Evolutionary conservation across 2,329 filamentous ascomycete genomes (phyloP), one percentile per base, ranked within the genome.

Genomic region (Calonectria pseudoturangicola): DNA sequence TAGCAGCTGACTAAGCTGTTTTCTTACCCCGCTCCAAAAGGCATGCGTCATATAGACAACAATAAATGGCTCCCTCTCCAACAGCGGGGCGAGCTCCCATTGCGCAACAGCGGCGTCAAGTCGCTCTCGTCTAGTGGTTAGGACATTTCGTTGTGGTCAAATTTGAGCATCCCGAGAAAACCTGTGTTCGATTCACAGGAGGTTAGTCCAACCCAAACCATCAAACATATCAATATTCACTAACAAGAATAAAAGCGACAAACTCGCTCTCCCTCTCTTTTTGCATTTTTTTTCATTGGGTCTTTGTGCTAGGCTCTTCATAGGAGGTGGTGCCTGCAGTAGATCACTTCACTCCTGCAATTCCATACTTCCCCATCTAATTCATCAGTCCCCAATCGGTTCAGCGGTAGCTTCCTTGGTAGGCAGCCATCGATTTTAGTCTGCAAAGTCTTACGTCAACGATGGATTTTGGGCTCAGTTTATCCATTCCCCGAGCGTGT

Each of bases 61-160:
- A 60, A 41, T 60, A 60, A 41, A 41, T n/a, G n/a, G n/a, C n/a
- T n/a, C n/a, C n/a, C n/a, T n/a, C 39, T 16, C 43, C 43, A 71
- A 27, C 60, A 45, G 33, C 7, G 54, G 54, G 18, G 15, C 30
- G 66, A 60, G 39, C 12, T 10, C 36, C 30, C 48, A 21, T 54
- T 15, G 15, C 47, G 45, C 15, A 67, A 56, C 30, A 56, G 21
- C 33, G 30, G 15, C 43, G 48, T 25, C 0, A 21, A 16, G 30
- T 15, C 45, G 36, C 43, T 27, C 43, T 72, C 70, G 60, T 72
- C 65, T 72, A 72, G 70, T 62, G 70, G 70, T 72, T 65, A 72
- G 70, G 65, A 72, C 60, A 72, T 58, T 66, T 68, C 65, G 64
- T 72, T 72, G 63, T 70, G 66, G 66, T 66, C 43, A 43, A 68